A percentile compares a stretch with the other conserved stretches of the same genome.
Conservation (phyloP, 768 basidiomycete species). For the Mrakia hoshinonis region DNA sequence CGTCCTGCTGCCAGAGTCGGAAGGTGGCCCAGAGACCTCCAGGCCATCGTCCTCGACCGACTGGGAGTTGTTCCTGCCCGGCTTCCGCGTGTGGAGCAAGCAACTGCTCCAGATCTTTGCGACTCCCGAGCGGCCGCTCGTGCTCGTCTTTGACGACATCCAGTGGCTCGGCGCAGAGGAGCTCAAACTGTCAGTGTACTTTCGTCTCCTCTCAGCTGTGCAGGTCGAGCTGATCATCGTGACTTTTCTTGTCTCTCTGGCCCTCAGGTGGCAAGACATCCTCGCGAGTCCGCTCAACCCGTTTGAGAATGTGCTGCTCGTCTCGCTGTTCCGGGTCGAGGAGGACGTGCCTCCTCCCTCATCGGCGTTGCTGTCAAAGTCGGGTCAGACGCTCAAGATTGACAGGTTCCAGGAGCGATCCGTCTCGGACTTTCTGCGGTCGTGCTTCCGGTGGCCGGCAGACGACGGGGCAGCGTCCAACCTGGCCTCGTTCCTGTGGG, state of each 20-base stretch:
- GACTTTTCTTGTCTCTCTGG: neutral
- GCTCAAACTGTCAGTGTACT: conserved; percentile 5
- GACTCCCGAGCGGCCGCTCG: conserved; percentile 14
- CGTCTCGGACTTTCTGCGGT: neutral
- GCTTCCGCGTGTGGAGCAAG: conserved; percentile 3
- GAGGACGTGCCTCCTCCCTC: neutral
- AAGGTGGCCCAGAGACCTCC: neutral
- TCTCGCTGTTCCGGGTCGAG: conserved; percentile 17
- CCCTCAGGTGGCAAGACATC: conserved; percentile 21
- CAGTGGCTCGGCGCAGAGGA: conserved; percentile 21
- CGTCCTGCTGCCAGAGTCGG: conserved; percentile 24
- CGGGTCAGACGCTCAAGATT: neutral
- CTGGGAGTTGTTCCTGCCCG: conserved; percentile 22
- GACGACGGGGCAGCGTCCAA: neutral
- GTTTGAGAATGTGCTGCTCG: conserved; percentile 17
- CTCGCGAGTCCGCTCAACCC: neutral
- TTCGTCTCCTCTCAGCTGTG: neutral
- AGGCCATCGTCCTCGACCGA: neutral
- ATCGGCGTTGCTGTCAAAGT: neutral
- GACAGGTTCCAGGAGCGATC: neutral
- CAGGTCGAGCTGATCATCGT: too few species aligned
- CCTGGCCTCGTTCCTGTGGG: conserved; percentile 10
- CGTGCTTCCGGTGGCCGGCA: conserved; percentile 6
- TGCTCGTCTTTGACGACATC: conserved; percentile 21
- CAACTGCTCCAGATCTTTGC: conserved; percentile 23